These are phyloP conservation scores for Adansonia gregorii DNA, from an alignment of 441 rosid genomes.

Conservation along the genomic window DNA sequence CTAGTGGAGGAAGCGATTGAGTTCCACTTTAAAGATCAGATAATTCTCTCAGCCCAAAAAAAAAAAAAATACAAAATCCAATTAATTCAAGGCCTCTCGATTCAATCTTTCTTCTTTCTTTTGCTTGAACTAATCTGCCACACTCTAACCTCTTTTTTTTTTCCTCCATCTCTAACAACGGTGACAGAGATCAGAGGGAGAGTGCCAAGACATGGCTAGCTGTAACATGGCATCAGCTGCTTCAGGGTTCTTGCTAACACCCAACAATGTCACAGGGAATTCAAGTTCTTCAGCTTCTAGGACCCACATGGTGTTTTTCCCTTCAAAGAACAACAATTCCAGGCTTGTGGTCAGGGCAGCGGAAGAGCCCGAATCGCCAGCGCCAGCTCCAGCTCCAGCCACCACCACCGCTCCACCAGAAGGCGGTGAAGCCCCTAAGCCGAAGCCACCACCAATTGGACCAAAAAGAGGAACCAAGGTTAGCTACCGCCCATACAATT, in stretches of 20 bases:
- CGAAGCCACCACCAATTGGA: constrained; percentile 78
- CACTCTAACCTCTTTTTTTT: not conserved
- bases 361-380: constrained; percentile 50
- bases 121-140: not conserved
- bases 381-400: constrained; percentile 39
- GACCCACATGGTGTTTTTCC: constrained; percentile 45
- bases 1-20: constrained; percentile 62
- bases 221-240: constrained; percentile 80
- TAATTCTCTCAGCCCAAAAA: constrained; percentile 26
- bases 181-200: not conserved
- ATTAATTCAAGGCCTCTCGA: constrained; percentile 45
- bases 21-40: constrained; percentile 39
- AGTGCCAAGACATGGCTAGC: constrained; percentile 49
- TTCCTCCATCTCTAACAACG: not conserved
- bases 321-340: constrained; percentile 45
- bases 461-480: constrained; percentile 96
- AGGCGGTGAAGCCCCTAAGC: constrained; percentile 52
- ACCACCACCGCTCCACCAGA: constrained; percentile 46
- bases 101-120: constrained; percentile 34
- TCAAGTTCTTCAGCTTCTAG: constrained; percentile 44
- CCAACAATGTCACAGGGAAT: constrained; percentile 42
- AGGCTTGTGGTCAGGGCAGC: constrained; percentile 69
- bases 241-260: constrained; percentile 57
- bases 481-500: not conserved
- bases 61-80: not conserved